These are phyloP conservation scores for Datisca glomerata DNA, from an alignment of 306 rosid species.

Conservation along the genomic window DNA sequence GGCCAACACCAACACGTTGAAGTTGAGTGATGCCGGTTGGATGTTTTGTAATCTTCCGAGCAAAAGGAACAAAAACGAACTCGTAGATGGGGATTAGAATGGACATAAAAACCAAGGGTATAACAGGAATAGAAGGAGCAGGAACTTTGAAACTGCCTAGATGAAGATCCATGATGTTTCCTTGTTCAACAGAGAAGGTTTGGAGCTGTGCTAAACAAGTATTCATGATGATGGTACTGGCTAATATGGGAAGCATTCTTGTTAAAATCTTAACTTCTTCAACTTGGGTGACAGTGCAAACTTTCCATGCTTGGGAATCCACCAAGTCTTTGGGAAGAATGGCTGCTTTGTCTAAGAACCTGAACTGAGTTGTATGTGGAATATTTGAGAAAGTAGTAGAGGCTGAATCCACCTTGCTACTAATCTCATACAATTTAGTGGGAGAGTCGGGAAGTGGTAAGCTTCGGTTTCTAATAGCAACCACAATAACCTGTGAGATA, in stretches of 20 bases:
- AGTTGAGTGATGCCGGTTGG: constrained; percentile 80
- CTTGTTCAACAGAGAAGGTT: constrained; percentile 80
- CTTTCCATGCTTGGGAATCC: constrained; percentile 39
- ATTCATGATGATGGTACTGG: constrained; percentile 74
- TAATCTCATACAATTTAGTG: constrained; percentile 46
- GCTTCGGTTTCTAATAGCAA: constrained; percentile 52
- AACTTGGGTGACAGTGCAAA: constrained; percentile 77
- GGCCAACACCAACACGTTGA: constrained; percentile 72
- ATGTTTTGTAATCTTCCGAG: constrained; percentile 51
- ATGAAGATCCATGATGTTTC: constrained; percentile 38
- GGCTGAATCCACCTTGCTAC: constrained; percentile 21
- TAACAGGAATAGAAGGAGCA: constrained; percentile 61
- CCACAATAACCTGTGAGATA: constrained; percentile 49
- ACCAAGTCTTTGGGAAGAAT: constrained; percentile 26
- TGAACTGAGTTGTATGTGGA: constrained; percentile 57
- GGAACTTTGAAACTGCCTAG: constrained; percentile 52
- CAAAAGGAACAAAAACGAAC: constrained; percentile 57
- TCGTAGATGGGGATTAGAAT: constrained; percentile 62
- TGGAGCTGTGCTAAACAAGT: constrained; percentile 88
- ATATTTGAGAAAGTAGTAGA: constrained; percentile 19
- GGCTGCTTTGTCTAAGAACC: constrained; percentile 74
- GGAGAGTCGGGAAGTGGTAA: constrained; percentile 32
- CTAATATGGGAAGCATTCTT: constrained; percentile 70
- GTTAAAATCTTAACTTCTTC: constrained; percentile 78
- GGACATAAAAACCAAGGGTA: constrained; percentile 53